These are phyloP conservation scores for Solioccasus polychromus DNA, from an alignment of 768 basidiomycete species.

Conservation along the genomic window DNA sequence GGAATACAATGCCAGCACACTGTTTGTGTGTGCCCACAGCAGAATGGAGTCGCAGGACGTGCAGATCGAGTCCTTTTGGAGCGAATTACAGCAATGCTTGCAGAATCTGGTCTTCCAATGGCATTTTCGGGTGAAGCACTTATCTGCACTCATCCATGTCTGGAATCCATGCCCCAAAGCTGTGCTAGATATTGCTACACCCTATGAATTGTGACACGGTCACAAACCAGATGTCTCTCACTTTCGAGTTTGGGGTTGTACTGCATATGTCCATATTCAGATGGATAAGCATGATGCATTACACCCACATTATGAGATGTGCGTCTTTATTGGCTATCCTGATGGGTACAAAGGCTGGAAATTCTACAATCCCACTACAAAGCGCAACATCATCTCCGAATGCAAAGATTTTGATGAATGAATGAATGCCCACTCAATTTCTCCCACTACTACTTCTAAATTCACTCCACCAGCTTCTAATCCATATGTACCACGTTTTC, in stretches of 20 bases:
- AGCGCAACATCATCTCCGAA: too few relatives aligned
- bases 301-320: too few relatives aligned
- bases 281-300: background rate
- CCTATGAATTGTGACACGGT: constrained; percentile 6
- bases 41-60: too few relatives aligned
- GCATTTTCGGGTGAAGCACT: too few relatives aligned
- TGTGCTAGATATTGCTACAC: background rate
- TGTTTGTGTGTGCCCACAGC: too few relatives aligned
- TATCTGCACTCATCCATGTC: background rate
- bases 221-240: constrained; percentile 1
- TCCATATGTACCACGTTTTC: too few relatives aligned
- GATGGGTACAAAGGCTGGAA: too few relatives aligned
- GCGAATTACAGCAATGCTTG: too few relatives aligned
- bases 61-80: too few relatives aligned
- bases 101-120: too few relatives aligned
- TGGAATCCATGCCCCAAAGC: constrained; percentile 1
- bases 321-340: too few relatives aligned
- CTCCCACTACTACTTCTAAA: background rate
- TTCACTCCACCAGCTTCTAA: background rate
- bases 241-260: constrained; percentile 7
- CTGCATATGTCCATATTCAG: background rate
- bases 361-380: too few relatives aligned
- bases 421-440: background rate
- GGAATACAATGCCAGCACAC: background rate
- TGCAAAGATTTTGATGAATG: background rate